phyloP scores from a whole-genome alignment of 176 grass and related monocot genomes.

The Musa schizocarpa region DNA sequence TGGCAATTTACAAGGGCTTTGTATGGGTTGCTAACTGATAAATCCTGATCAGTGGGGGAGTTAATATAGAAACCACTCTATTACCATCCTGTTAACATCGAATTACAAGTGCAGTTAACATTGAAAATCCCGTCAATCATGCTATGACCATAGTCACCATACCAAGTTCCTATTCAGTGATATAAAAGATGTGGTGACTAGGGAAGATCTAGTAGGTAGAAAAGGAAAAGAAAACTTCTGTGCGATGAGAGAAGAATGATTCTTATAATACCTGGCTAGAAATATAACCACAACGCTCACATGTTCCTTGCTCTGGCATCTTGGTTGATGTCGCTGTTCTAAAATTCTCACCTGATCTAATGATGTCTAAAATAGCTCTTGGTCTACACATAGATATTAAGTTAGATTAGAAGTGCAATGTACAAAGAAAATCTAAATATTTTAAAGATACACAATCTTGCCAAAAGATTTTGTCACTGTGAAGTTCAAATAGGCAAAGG shows the following conservation, averaged over 20 bases:
- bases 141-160: neutral
- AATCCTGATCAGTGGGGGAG: too few species aligned
- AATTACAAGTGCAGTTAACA: neutral
- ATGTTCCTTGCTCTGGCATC: conserved; percentile 91
- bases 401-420: neutral
- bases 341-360: conserved; percentile 85
- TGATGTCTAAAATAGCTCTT: conserved; percentile 88
- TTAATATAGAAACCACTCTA: too few species aligned
- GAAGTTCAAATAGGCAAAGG: neutral
- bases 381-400: conserved; percentile 34
- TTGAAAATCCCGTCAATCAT: neutral
- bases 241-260: neutral
- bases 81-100: neutral
- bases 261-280: conserved; percentile 61
- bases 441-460: neutral
- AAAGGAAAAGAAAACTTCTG: neutral
- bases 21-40: too few species aligned
- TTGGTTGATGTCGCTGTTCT: conserved; percentile 71
- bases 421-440: neutral
- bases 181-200: neutral
- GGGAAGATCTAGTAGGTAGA: neutral
- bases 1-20: too few species aligned
- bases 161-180: neutral
- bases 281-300: conserved; percentile 78
- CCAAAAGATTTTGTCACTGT: neutral